A percentile compares a stretch with the other conserved stretches of the same genome.
Conservation (phyloP, 2,329 filamentous ascomycete species). For the Keithomyces neogunnii region DNA sequence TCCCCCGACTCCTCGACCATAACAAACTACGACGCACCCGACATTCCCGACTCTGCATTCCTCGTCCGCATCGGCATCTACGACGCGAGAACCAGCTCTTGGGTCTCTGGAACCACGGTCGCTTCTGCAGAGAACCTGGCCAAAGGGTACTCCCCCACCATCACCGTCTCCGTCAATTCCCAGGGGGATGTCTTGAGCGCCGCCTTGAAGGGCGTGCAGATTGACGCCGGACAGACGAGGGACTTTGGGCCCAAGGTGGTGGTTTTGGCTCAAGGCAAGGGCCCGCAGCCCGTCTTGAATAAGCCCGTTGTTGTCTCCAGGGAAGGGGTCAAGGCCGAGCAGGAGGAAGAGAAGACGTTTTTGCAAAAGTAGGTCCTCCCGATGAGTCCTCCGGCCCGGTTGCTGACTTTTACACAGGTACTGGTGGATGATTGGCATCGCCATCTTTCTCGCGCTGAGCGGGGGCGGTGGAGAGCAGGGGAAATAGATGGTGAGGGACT, state of each 20-base stretch:
- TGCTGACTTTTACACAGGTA: constrained; percentile 42
- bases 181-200: constrained; percentile 39
- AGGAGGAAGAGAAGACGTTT: constrained; percentile 53
- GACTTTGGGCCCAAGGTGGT: constrained; percentile 55
- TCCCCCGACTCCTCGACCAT: constrained; percentile 36
- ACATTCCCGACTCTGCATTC: constrained; percentile 34
- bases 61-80: constrained; percentile 52
- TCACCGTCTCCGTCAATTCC: constrained; percentile 43
- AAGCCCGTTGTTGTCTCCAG: constrained; percentile 53
- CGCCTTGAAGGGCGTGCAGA: constrained; percentile 43
- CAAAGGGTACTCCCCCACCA: constrained; percentile 51
- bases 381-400: background rate
- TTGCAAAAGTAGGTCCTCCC: constrained; percentile 53
- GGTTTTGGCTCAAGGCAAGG: constrained; percentile 37
- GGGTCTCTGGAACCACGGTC: constrained; percentile 48
- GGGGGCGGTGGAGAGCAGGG: constrained; percentile 33
- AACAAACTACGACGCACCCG: constrained; percentile 47
- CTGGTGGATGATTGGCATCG: constrained; percentile 55
- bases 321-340: constrained; percentile 49
- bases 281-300: constrained; percentile 51
- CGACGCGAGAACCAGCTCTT: constrained; percentile 35
- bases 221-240: constrained; percentile 56
- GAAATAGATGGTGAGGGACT: constrained; percentile 31
- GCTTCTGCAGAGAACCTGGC: constrained; percentile 48
- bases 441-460: constrained; percentile 43